Evolutionary conservation across 805 yeast species (phyloP).

Genomic region (Saccharomycopsis babjevae): DNA sequence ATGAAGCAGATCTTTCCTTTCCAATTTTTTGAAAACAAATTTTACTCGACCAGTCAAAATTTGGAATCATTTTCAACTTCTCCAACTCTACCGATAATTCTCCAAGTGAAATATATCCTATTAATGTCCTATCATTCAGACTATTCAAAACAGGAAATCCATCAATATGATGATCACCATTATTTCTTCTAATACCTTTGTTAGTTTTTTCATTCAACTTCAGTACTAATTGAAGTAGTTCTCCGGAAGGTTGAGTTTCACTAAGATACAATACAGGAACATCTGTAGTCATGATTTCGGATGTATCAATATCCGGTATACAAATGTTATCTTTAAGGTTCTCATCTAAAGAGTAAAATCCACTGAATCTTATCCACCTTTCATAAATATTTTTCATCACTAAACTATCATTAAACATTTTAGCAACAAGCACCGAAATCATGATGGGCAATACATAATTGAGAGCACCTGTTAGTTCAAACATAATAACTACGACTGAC

Average conservation of each 20-base stretch:
- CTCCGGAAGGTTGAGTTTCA: constrained; percentile 18
- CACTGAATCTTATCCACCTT: constrained; percentile 34
- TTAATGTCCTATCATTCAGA: constrained; percentile 25
- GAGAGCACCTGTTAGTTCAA: constrained; percentile 80
- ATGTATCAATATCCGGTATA: constrained; percentile 30
- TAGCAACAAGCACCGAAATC: constrained; percentile 70
- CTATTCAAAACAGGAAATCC: constrained; percentile 35
- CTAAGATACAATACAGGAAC: constrained; percentile 27
- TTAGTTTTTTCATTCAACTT: neutral
- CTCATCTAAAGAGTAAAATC: constrained; percentile 19
- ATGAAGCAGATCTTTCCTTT: neutral
- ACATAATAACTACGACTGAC: constrained; percentile 68
- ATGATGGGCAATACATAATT: constrained; percentile 77
- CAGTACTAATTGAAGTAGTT: neutral
- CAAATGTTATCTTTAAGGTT: constrained; percentile 31
- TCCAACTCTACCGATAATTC: constrained; percentile 28
- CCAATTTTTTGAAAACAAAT: constrained; percentile 1
- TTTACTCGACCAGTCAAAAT: constrained; percentile 3
- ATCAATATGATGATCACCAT: neutral
- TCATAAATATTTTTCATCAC: constrained; percentile 58
- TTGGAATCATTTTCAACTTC: constrained; percentile 4
- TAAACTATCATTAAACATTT: constrained; percentile 59
- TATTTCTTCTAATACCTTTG: neutral
- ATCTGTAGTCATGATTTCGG: constrained; percentile 25
- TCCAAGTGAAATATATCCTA: constrained; percentile 34